A percentile compares a stretch with the other conserved stretches of the same genome.
Evolutionary conservation across 2,329 filamentous ascomycete species (phyloP).

Genomic region (Grosmannia penicillata): DNA sequence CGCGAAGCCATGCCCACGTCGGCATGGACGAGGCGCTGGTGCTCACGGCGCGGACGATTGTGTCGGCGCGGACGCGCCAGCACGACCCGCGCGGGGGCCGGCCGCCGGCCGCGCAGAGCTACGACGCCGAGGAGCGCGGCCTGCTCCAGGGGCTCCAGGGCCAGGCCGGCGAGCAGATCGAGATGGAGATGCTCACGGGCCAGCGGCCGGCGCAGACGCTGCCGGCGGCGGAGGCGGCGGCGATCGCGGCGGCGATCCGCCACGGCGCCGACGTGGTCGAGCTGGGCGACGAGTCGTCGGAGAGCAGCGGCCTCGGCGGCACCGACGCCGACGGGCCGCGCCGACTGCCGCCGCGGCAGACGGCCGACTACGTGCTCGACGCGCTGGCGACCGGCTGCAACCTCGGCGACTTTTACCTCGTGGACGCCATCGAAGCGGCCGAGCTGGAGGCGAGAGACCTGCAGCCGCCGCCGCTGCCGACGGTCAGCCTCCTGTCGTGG

Average conservation of each 20-base stretch:
- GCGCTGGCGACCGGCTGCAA: conserved; percentile 40
- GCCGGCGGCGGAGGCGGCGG: conserved; percentile 10
- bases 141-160: conserved; percentile 22
- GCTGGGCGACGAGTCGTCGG: conserved; percentile 7
- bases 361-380: conserved; percentile 27
- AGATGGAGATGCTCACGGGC: conserved; percentile 24
- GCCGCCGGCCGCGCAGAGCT: no score
- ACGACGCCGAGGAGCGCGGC: conserved; percentile 43
- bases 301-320: not conserved
- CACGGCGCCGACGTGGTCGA: conserved; percentile 14
- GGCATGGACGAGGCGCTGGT: no score
- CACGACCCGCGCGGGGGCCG: no score
- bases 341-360: conserved; percentile 12
- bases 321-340: conserved; percentile 12
- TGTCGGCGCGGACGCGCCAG: no score
- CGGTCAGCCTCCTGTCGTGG: conserved; percentile 31
- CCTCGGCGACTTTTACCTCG: conserved; percentile 36
- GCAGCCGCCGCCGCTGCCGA: conserved; percentile 35
- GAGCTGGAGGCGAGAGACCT: conserved; percentile 31
- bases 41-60: no score
- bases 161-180: conserved; percentile 26
- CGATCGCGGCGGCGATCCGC: not conserved
- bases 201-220: conserved; percentile 11
- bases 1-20: no score
- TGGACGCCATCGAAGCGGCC: conserved; percentile 32